Evolutionary conservation across 2,329 filamentous ascomycete species (phyloP).

Genomic region (Chaetomiaceae sp.): DNA sequence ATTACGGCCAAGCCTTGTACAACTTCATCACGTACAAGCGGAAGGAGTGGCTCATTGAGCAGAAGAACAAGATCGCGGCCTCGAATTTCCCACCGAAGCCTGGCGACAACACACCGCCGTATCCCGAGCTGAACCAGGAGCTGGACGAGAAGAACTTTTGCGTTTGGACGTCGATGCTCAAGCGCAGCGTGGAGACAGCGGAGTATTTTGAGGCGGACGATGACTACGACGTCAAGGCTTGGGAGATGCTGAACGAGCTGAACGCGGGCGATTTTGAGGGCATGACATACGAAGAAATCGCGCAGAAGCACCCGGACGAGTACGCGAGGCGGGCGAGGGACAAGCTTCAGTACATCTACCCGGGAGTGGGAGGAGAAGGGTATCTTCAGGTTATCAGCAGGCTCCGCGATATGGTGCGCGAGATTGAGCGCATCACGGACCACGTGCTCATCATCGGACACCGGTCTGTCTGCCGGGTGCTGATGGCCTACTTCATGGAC

Average conservation of each 20-base stretch:
- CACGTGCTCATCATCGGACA: slow-evolving; percentile 91
- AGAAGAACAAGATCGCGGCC: slow-evolving; percentile 70
- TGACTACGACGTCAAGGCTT: slow-evolving; percentile 93
- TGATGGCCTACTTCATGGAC: slow-evolving; percentile 96
- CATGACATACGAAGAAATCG: slow-evolving; percentile 90
- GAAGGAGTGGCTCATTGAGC: slow-evolving; percentile 74
- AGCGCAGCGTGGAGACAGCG: slow-evolving; percentile 81
- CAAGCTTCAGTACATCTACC: slow-evolving; percentile 95
- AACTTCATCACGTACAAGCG: slow-evolving; percentile 80
- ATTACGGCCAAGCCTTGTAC: slow-evolving; percentile 75
- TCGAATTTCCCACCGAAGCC: slow-evolving; percentile 84
- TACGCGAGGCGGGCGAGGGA: slow-evolving; percentile 74
- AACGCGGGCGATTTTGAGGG: slow-evolving; percentile 92
- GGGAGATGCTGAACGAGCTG: slow-evolving; percentile 96
- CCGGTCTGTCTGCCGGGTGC: slow-evolving; percentile 82
- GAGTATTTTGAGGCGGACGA: slow-evolving; percentile 87
- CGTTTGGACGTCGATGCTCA: slow-evolving; percentile 97
- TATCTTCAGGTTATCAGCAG: slow-evolving; percentile 97
- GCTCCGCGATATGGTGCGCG: slow-evolving; percentile 89
- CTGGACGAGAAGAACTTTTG: slow-evolving; percentile 85
- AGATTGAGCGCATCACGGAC: slow-evolving; percentile 95
- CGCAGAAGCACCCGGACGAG: slow-evolving; percentile 71
- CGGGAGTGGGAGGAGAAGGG: slow-evolving; percentile 89
- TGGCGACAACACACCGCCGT: slow-evolving; percentile 90
- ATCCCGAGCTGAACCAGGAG: slow-evolving; percentile 73